These are phyloP conservation scores for Drechslerella dactyloides DNA, from an alignment of 2,329 filamentous ascomycete species.

Conservation along the genomic window DNA sequence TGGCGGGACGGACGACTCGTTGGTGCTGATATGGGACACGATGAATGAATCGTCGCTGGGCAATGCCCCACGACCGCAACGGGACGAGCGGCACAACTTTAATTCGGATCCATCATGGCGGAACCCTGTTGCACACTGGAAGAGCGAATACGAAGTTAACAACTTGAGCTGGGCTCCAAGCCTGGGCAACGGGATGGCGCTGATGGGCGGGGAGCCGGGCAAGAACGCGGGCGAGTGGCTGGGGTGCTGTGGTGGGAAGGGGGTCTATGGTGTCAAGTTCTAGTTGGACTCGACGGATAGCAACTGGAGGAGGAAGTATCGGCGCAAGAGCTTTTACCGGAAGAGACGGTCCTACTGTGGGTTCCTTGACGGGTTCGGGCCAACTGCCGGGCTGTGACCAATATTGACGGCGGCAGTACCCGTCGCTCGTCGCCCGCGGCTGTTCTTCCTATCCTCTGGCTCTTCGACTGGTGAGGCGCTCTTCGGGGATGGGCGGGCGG, in stretches of 20 bases:
- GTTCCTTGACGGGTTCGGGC: neutral
- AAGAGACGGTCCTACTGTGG: neutral
- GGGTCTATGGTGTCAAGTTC: constrained; percentile 49
- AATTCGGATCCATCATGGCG: constrained; percentile 57
- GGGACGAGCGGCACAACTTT: constrained; percentile 54
- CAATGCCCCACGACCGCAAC: constrained; percentile 57
- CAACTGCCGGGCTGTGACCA: neutral
- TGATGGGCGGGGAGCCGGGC: constrained; percentile 45
- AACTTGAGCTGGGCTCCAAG: constrained; percentile 84
- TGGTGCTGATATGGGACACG: constrained; percentile 93
- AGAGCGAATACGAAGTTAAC: constrained; percentile 83
- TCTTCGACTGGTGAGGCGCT: too few relatives aligned
- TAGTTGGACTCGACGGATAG: constrained; percentile 40
- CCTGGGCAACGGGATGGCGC: constrained; percentile 63
- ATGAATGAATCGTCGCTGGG: constrained; percentile 67
- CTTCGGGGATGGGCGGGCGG: too few relatives aligned
- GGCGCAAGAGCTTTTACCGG: neutral
- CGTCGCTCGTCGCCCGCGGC: too few relatives aligned
- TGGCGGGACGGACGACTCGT: constrained; percentile 87
- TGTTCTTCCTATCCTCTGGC: too few relatives aligned
- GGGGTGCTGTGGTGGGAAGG: constrained; percentile 41
- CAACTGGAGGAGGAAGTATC: neutral
- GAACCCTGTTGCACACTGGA: constrained; percentile 77
- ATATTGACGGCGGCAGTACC: too few relatives aligned
- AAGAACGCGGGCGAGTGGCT: constrained; percentile 50